Conservation (phyloP, 1,139 yeast species). For the Candida neerlandica region DNA sequence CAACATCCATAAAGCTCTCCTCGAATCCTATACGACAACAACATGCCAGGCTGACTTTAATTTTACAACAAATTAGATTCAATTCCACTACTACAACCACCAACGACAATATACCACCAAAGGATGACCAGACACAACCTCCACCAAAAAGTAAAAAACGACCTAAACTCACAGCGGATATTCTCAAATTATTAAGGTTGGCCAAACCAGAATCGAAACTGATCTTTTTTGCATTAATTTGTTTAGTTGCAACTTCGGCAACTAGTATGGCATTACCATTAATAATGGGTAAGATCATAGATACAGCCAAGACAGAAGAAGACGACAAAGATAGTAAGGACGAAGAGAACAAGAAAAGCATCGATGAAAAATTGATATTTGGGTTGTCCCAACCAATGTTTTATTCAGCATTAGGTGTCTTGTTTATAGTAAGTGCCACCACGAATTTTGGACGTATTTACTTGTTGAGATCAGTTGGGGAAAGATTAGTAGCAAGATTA, state of each 20-base stretch:
- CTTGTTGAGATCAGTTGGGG: conserved; percentile 76
- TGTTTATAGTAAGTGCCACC: conserved; percentile 68
- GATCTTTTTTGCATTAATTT: conserved; percentile 53
- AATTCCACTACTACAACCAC: conserved; percentile 2
- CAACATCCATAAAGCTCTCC: not conserved
- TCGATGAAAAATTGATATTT: conserved; percentile 21
- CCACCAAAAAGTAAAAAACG: conserved; percentile 6
- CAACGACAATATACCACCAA: not conserved
- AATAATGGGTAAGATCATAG: conserved; percentile 72
- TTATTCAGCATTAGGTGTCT: conserved; percentile 39
- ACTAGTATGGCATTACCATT: conserved; percentile 72
- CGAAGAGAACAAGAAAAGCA: conserved; percentile 19
- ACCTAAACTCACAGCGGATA: conserved; percentile 20
- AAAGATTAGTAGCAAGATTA: conserved; percentile 79
- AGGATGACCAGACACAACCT: conserved; percentile 7
- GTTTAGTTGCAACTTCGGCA: conserved; percentile 58
- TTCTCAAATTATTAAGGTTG: conserved; percentile 31
- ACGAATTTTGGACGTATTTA: conserved; percentile 84
- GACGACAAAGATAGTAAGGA: conserved; percentile 8
- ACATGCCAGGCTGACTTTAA: not conserved
- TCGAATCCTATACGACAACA: not conserved
- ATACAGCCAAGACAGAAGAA: conserved; percentile 31
- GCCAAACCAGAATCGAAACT: conserved; percentile 43
- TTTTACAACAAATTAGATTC: conserved; percentile 8
- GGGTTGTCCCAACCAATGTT: conserved; percentile 39